Evolutionary conservation across 176 grass and related monocot genomes (phyloP).

Genomic region (Bonia amplexicaulis): DNA sequence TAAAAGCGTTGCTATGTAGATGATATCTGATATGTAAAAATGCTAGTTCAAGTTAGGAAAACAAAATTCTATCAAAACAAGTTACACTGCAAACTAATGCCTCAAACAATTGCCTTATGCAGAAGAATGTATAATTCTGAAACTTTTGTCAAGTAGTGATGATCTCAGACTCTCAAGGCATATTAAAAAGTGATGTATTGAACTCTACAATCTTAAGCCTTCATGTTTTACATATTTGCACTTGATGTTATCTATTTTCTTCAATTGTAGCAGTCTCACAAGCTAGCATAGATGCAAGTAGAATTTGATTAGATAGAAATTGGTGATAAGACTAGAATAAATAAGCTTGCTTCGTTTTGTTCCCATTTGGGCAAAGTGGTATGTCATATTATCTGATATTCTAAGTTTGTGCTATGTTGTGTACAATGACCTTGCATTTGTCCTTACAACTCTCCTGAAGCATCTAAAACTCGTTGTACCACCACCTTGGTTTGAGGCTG

Average conservation of each 20-base stretch:
- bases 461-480: not conserved
- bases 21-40: conserved; percentile 2
- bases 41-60: not conserved
- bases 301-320: conserved; percentile 14
- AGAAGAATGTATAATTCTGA: not conserved
- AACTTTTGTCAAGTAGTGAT: not conserved
- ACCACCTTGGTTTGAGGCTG: not conserved
- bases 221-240: not conserved
- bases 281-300: not conserved
- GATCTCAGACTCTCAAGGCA: not conserved
- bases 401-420: not conserved
- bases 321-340: not conserved
- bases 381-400: not conserved
- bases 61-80: not conserved
- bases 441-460: not conserved
- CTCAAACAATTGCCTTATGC: not conserved
- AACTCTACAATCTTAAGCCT: not conserved
- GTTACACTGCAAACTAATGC: not conserved
- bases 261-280: not conserved
- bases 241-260: not conserved
- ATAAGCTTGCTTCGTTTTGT: not conserved
- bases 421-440: not conserved
- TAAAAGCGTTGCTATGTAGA: not conserved
- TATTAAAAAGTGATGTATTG: not conserved
- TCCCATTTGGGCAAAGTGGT: not conserved